Conservation (phyloP, 2,329 filamentous ascomycete species). For the Ophioceras dolichostomum region DNA sequence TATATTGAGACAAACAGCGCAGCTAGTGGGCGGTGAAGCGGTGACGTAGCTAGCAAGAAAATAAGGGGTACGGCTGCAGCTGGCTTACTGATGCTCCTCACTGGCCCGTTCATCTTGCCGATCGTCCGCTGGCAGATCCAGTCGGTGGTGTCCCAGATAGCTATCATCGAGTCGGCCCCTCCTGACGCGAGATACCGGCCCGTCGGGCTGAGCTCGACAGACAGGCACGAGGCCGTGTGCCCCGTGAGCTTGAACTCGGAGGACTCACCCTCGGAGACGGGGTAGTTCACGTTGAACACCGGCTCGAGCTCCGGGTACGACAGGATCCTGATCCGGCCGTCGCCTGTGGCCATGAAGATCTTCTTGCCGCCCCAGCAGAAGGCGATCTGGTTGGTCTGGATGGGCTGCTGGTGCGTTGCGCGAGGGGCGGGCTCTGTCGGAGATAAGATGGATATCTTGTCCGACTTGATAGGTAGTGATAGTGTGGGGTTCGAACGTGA, state of each 20-base stretch:
- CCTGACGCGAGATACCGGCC: slow-evolving; percentile 63
- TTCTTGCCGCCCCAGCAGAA: slow-evolving; percentile 65
- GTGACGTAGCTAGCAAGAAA: too few species aligned
- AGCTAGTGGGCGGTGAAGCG: too few species aligned
- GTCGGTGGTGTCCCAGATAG: slow-evolving; percentile 65
- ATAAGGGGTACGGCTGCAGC: too few species aligned
- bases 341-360: slow-evolving; percentile 57
- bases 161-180: slow-evolving; percentile 62
- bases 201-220: slow-evolving; percentile 56
- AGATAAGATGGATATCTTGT: slow-evolving; percentile 50
- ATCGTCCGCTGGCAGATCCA: slow-evolving; percentile 67
- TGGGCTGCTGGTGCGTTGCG: slow-evolving; percentile 44
- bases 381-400: slow-evolving; percentile 59
- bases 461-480: too few species aligned
- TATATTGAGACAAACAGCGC: too few species aligned
- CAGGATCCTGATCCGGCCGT: slow-evolving; percentile 59
- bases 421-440: slow-evolving; percentile 44
- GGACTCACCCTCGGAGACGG: slow-evolving; percentile 18
- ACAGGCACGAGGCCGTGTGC: slow-evolving; percentile 61
- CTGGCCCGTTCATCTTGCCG: slow-evolving; percentile 54
- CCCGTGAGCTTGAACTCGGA: slow-evolving; percentile 52
- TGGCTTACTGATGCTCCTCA: slow-evolving; percentile 55
- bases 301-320: slow-evolving; percentile 54
- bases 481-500: too few species aligned
- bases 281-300: slow-evolving; percentile 34